These are phyloP conservation scores for Rhizopus arrhizus DNA, from an alignment of 371 early-diverging fungal species.

Conservation along the genomic window DNA sequence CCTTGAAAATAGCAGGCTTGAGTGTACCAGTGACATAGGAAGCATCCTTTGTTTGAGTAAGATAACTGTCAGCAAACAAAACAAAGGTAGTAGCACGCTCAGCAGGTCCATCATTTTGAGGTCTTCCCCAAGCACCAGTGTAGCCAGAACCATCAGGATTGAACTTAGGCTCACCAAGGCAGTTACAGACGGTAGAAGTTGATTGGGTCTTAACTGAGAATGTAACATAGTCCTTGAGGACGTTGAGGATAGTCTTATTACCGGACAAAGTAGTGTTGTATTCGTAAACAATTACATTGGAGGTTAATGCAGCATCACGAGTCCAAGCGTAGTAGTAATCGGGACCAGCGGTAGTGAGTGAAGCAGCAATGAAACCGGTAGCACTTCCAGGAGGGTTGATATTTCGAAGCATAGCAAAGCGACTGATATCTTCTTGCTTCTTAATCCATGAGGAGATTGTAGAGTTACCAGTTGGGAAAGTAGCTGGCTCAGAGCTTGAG, in stretches of 20 bases:
- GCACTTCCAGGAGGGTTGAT: slow-evolving; percentile 42
- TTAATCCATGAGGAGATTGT: slow-evolving; percentile 26
- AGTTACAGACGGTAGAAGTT: slow-evolving; percentile 36
- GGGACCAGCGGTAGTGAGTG: slow-evolving; percentile 49
- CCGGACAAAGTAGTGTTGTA: slow-evolving; percentile 24
- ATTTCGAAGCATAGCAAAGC: slow-evolving; percentile 28
- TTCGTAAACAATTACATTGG: slow-evolving; percentile 46
- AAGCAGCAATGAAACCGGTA: slow-evolving; percentile 44
- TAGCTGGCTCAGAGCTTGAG: slow-evolving; percentile 15
- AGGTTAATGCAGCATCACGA: slow-evolving; percentile 71
- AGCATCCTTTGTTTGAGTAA: slow-evolving; percentile 27
- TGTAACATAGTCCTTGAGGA: slow-evolving; percentile 39
- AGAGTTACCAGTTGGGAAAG: slow-evolving; percentile 32
- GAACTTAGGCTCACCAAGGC: slow-evolving; percentile 84
- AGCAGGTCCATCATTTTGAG: slow-evolving; percentile 87
- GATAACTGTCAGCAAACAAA: slow-evolving; percentile 45
- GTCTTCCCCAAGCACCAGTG: slow-evolving; percentile 65
- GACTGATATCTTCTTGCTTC: slow-evolving; percentile 24
- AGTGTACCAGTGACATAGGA: slow-evolving; percentile 31
- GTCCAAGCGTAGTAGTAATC: slow-evolving; percentile 82
- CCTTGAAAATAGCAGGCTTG: slow-evolving; percentile 34
- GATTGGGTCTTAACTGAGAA: slow-evolving; percentile 39
- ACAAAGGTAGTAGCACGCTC: slow-evolving; percentile 63
- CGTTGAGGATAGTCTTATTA: slow-evolving; percentile 12
- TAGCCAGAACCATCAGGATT: slow-evolving; percentile 62